Conservation (phyloP, 345 rosid species). For the Citrus australasica region DNA sequence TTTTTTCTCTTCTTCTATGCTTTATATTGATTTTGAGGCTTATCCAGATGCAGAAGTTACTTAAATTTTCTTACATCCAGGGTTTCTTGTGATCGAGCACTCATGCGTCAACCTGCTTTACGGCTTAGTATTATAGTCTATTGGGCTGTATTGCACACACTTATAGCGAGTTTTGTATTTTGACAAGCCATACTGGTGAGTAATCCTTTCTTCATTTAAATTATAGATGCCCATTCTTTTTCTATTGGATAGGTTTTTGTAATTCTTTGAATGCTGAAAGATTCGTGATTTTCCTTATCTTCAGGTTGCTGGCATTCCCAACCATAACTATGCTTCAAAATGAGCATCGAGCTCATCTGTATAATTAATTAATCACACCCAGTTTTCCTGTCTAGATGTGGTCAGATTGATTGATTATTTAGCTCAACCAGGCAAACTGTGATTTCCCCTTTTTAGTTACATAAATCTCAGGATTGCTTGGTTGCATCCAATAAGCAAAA, state of each 20-base stretch:
- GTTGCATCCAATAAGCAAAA: conserved; percentile 27
- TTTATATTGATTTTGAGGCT: neutral
- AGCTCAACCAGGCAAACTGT: conserved; percentile 34
- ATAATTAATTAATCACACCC: neutral
- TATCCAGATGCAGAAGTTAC: neutral
- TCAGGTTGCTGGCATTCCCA: conserved; percentile 18
- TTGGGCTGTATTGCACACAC: conserved; percentile 87
- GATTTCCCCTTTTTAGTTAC: conserved; percentile 30
- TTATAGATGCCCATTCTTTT: neutral
- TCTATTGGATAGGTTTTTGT: neutral
- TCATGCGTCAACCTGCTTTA: conserved; percentile 86
- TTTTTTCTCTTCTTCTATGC: conserved; percentile 2
- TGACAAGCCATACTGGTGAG: conserved; percentile 47
- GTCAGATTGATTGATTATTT: conserved; percentile 34
- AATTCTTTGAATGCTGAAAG: neutral
- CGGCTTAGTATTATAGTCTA: conserved; percentile 81
- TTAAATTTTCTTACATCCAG: conserved; percentile 25
- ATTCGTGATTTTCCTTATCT: conserved; percentile 1
- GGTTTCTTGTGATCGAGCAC: conserved; percentile 95
- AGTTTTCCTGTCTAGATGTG: conserved; percentile 4
- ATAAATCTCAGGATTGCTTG: conserved; percentile 41
- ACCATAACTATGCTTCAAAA: neutral
- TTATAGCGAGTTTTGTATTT: conserved; percentile 65
- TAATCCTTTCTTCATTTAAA: neutral
- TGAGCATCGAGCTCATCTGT: neutral